phyloP scores from a whole-genome alignment of 371 early-diverging fungal species.

The Syncephalastrum contaminatum region DNA sequence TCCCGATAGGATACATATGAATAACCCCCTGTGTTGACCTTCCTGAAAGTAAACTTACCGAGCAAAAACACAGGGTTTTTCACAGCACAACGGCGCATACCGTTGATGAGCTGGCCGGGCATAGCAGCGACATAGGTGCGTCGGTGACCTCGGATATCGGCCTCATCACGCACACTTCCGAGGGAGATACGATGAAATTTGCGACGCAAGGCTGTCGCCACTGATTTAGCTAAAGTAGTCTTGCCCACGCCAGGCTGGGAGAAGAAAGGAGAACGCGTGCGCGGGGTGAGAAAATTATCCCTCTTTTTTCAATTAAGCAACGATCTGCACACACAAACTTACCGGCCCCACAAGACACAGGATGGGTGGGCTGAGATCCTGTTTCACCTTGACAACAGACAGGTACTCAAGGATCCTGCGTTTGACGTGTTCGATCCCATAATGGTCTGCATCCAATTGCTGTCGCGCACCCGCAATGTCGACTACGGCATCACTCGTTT shows the following conservation, averaged over 20 bases:
- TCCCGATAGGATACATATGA: neutral
- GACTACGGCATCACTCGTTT: conserved; percentile 49
- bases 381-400: conserved; percentile 75
- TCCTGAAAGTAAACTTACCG: conserved; percentile 31
- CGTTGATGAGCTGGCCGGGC: conserved; percentile 83
- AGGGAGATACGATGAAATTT: conserved; percentile 82
- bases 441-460: conserved; percentile 79
- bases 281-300: neutral
- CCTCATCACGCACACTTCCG: conserved; percentile 89
- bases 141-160: conserved; percentile 88
- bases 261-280: too few species aligned
- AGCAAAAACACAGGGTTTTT: conserved; percentile 81
- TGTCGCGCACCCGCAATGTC: conserved; percentile 62
- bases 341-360: conserved; percentile 76
- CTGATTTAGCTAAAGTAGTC: conserved; percentile 76
- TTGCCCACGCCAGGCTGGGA: conserved; percentile 77
- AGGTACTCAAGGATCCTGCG: conserved; percentile 80
- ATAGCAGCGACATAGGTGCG: conserved; percentile 89
- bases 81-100: conserved; percentile 69
- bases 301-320: neutral
- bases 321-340: conserved; percentile 7
- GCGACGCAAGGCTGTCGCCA: conserved; percentile 76
- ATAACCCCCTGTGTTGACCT: neutral
- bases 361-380: conserved; percentile 69
- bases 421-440: conserved; percentile 83